phyloP scores from a whole-genome alignment of 2,329 filamentous ascomycete genomes.

The Exophiala oligosperma region DNA sequence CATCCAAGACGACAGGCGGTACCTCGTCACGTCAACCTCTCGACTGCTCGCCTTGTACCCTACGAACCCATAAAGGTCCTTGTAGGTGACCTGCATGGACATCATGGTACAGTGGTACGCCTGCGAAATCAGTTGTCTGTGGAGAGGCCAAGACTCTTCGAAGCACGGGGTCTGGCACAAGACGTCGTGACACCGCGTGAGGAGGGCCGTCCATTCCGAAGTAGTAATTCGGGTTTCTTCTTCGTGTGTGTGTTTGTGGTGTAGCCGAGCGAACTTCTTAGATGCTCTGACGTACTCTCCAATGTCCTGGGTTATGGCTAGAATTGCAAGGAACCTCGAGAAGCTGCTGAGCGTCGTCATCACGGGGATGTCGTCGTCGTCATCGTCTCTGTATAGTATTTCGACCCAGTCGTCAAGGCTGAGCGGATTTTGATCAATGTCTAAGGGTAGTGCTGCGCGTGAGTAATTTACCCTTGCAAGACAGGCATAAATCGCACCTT shows the following conservation, averaged over 20 bases:
- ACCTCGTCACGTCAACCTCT: not conserved
- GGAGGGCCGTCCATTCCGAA: not conserved
- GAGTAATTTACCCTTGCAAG: not conserved
- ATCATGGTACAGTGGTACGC: conserved; percentile 3
- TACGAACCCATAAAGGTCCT: conserved; percentile 1
- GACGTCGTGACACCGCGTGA: not conserved
- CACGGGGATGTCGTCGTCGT: not conserved
- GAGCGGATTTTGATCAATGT: not conserved
- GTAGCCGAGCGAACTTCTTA: not conserved
- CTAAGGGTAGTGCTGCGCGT: not conserved
- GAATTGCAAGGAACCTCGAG: not conserved
- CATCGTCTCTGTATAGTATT: not conserved
- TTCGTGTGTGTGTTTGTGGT: too few species aligned
- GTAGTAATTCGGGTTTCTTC: not conserved
- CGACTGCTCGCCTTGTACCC: conserved; percentile 1
- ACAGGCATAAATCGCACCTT: not conserved
- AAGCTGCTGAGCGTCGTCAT: not conserved
- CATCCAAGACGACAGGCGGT: conserved; percentile 1
- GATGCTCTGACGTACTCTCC: conserved; percentile 1
- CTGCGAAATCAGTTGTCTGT: not conserved
- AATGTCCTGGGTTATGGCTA: not conserved
- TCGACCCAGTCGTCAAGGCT: conserved; percentile 1
- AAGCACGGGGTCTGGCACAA: not conserved
- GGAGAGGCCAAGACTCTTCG: not conserved
- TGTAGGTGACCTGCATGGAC: not conserved